Evolutionary conservation across 2,329 filamentous ascomycete genomes (phyloP), one percentile per base, ranked within the genome.

Genomic region (Xylaria digitata): DNA sequence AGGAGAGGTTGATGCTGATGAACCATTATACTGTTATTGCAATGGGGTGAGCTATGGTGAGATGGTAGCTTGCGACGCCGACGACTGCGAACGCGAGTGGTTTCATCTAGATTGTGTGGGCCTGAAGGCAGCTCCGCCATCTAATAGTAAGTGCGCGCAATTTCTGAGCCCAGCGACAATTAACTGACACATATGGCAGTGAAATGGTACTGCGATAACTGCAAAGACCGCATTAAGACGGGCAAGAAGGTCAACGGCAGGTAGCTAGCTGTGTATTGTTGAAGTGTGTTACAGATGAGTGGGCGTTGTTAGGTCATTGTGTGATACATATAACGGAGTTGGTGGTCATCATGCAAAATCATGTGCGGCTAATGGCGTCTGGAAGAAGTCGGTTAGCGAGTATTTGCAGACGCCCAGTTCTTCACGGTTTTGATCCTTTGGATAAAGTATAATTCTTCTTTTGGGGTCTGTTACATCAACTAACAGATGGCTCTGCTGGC

Each of bases 61-160:
- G 80, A 94, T 94, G 92, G 91, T 94, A 49, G 92, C 90, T 2
- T 94, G 92, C 75, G 92, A 94, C 76, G 89, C 88, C 7, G 86
- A 90, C 66, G 86, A 87, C 55, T 94, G 92, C 79, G 85, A 87
- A 71, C 85, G 88, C 68, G 92, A 94, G 79, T 94, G 92, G 92
- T 95, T 94, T 82, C 92, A 94, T 83, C 80, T 96, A 56, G 90
- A 90, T 56, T 96, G 92, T 78, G 92, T 93, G 34, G 92, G 92
- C 30, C 80, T 96, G 73, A 91, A 90, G 73, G 91, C 91, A 66
- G 91, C 92, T 59, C 92, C 92, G n/a, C 89, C 87, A 65, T 88
- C 89, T 70, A 93, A 90, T 79, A 87, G 90, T 92, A 80, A 83
- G 89, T 87, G 70, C 67, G 21, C 46, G 19, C 8, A 46, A 50